Base-by-base conservation (phyloP, 2,329 filamentous ascomycete species). In the Aspergillus sergii region DNA sequence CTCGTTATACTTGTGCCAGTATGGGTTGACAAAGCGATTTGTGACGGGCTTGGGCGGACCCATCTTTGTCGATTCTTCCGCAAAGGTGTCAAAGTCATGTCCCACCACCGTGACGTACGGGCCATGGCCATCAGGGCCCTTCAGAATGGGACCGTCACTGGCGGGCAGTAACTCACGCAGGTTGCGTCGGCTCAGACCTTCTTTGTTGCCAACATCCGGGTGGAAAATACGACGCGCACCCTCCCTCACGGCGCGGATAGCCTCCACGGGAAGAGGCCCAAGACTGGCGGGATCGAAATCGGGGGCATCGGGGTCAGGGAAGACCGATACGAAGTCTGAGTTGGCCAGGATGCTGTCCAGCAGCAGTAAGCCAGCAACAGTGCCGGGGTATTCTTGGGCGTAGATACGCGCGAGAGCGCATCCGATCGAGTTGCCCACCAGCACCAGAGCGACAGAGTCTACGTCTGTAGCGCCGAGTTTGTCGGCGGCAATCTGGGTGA, bases 291-390 rank as follows among this genome's bases (percentile, higher is more conserved):
- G 68, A 55, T 85, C 78, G 65, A 87, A 87, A 5, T 61, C 75
- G 0, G 77, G 64, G 0, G 75, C 76, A 60, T 86, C 84, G 0
- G 86, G 85, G 65, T 88, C 81, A 0, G 86, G 86, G 70, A 85
- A 86, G 5, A 87, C 64, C 7, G 81, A 83, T 1, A 85, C 80
- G 34, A 85, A 84, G 67, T 88, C 83, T 0, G 82, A 81, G 69
- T 88, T 85, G 19, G 86, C 83, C 71, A 88, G 82, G 65, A 86
- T 83, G 41, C 82, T 85, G 69, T 88, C 86, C 1, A 89, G 81
- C 10, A 88, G 79, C 1, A 88, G 39, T 3, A 84, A 72, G 0
- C 77, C 85, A 0, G 78, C 75, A 0, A 85, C 81, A 0, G 75
- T 78, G 2, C 79, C 77, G 0, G 83, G 81, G 58, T 85, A 80